A percentile compares a stretch with the other conserved stretches of the same genome.
Evolutionary conservation across 148 eudicot species (phyloP).

Genomic region (Silene conica): DNA sequence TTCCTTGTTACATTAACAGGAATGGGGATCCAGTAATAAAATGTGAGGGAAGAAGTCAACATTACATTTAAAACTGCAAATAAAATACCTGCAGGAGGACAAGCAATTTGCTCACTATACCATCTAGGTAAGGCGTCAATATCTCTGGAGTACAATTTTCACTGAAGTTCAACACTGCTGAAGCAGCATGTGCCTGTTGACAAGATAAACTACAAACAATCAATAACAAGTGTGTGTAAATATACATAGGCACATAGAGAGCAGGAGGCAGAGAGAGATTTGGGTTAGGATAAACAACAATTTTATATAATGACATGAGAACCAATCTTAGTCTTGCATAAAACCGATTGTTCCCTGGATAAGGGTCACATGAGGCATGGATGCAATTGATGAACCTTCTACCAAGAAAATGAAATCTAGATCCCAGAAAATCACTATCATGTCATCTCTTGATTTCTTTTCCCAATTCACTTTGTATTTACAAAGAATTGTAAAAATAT

Average conservation of each 20-base stretch:
- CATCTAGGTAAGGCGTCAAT: slow-evolving; percentile 43
- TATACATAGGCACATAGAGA: not conserved
- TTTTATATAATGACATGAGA: not conserved
- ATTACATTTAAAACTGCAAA: not conserved
- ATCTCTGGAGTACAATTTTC: slow-evolving; percentile 47
- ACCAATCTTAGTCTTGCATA: not conserved
- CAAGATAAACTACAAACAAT: slow-evolving; percentile 8
- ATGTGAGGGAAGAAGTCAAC: not conserved
- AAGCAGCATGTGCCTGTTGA: slow-evolving; percentile 40
- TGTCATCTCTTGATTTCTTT: not conserved
- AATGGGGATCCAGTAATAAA: not conserved
- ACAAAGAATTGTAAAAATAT: not conserved
- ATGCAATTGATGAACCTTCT: not conserved
- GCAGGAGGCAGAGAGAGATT: not conserved
- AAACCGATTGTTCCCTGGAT: not conserved
- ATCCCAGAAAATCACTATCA: not conserved
- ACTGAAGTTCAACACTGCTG: slow-evolving; percentile 44
- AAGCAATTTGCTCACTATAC: slow-evolving; percentile 42
- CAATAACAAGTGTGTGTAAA: not conserved
- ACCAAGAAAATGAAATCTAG: not conserved
- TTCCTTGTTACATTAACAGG: not conserved
- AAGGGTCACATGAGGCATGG: not conserved
- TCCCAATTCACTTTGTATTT: not conserved
- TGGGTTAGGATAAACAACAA: not conserved
- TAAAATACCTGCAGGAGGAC: slow-evolving; percentile 37